Base-by-base conservation (phyloP, 768 basidiomycete species). In the Amanita phalloides region DNA sequence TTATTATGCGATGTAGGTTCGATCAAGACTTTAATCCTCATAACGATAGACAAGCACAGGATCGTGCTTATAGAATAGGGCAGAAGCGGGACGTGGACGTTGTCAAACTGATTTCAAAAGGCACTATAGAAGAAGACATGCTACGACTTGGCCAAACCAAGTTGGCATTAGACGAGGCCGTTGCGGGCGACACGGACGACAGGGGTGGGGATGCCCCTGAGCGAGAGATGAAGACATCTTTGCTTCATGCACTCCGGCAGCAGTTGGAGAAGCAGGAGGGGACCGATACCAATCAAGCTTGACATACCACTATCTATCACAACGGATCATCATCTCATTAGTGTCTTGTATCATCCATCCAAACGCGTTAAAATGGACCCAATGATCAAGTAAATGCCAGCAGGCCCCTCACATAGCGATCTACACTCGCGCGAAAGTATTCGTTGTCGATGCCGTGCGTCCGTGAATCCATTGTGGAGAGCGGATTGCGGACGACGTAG, bases 11-110 rank as follows among this genome's bases (percentile, higher is more conserved):
- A 7, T 39, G 26, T 53, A 88, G 86, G 81, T 96, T 93, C 62
- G 95, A 99, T 63, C 93, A 95, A 62, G 95, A 98, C 64, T 99
- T 97, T 69, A 98, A 98, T 64, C 90, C 90, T 3, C 90, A 92
- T 68, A 99, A 99, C 64, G 96, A 98, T 67, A 82, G 87, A 55
- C 96, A 99, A 69, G 96, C 96, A 0, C 92, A 95, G 54, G 96
- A 99, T 66, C 83, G 96, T 32, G 93, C 93, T 23, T 98, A 97
- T 66, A 86, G 96, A 25, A 96, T 99, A 57, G 95, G 92, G 21
- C 93, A 96, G 66, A 91, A 89, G 63, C 81, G 84, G 47, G 84
- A 95, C 57, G 95, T 98, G 8, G 91, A 95, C 30, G 91, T 98
- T 6, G 81, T 97, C 62, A 96, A 95, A 63, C 75, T 98, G 9